These are phyloP conservation scores for Skeletonema costatum DNA, from an alignment of 108 stramenopile genomes.

Conservation along the genomic window DNA sequence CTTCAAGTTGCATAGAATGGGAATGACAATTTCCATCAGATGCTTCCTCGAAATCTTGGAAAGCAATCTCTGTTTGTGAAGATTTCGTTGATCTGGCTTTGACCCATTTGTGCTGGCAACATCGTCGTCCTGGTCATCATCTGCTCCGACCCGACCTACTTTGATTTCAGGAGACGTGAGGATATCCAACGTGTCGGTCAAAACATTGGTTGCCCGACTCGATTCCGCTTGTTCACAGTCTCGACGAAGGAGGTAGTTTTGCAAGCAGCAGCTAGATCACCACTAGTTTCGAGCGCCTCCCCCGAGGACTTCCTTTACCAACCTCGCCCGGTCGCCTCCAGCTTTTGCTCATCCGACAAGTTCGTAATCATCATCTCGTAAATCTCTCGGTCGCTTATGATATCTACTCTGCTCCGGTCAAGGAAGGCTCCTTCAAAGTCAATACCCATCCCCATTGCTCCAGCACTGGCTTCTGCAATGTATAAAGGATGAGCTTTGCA, in stretches of 20 bases:
- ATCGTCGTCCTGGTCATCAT: conserved; percentile 63
- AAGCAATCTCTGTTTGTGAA: conserved; percentile 81
- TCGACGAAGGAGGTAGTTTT: conserved; percentile 28
- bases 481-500: conserved; percentile 92
- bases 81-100: conserved; percentile 63
- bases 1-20: conserved; percentile 90
- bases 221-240: conserved; percentile 17
- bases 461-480: conserved; percentile 66
- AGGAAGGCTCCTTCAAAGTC: conserved; percentile 45
- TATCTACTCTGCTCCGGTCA: conserved; percentile 49
- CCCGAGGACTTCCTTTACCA: conserved; percentile 88
- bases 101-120: conserved; percentile 53
- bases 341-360: conserved; percentile 90
- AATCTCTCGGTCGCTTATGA: conserved; percentile 62
- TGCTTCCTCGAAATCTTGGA: conserved; percentile 91
- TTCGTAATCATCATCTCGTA: conserved; percentile 84
- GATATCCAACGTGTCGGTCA: conserved; percentile 69
- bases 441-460: conserved; percentile 68
- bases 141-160: conserved; percentile 58
- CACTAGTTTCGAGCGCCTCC: conserved; percentile 68
- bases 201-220: conserved; percentile 67
- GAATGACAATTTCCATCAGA: conserved; percentile 90
- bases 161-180: conserved; percentile 62
- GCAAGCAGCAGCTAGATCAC: conserved; percentile 72
- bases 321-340: conserved; percentile 85